Base-by-base conservation (phyloP, 2,329 filamentous ascomycete species). In the Simplicillium sp. region DNA sequence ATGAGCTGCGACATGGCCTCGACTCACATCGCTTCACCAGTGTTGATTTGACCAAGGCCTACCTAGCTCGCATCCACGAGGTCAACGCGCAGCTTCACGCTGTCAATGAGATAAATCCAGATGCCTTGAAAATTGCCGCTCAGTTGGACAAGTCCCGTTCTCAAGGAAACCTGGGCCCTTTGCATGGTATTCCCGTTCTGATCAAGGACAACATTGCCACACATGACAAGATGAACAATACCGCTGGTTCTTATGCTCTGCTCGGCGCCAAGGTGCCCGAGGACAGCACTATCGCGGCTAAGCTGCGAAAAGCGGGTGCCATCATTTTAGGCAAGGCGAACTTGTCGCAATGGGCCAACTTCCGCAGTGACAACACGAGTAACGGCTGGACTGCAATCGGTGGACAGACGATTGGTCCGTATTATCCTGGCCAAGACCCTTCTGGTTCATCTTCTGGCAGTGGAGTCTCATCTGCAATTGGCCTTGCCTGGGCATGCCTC, bases 161-260 rank as follows among this genome's bases (percentile, higher is more conserved):
- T 28, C 32, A 4, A 49, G 51, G 17, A 45, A 20, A 29, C 15
- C 20, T 40, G 1, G 57, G 70, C 1, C 75, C 75, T 2, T 62
- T 82, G 0, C 77, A 84, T 52, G 80, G 80, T 6, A 67, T 84
- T 4, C 80, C 80, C 0, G 71, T 84, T 17, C 58, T 83, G 5
- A 65, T 84, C 59, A 84, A 84, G 55, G 74, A 81, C 58, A 82
- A 80, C 52, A 81, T 84, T 37, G 78, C 72, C 12, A 83, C 79
- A 0, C 54, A 59, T 2, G 78, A 83, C 51, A 55, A 65, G 44
- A 79, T 82, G 75, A 71, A 77, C 50, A 82, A 75, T 46, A 78
- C 62, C 0, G 64, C 79, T 3, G 81, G 81, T 3, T 85, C 80
- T 0, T 81, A 70, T 46, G 71, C 77, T 2, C 64, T 86, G 0